Evolutionary conservation across 176 grass and related monocot species (phyloP).

Genomic region (Puya raimondii): DNA sequence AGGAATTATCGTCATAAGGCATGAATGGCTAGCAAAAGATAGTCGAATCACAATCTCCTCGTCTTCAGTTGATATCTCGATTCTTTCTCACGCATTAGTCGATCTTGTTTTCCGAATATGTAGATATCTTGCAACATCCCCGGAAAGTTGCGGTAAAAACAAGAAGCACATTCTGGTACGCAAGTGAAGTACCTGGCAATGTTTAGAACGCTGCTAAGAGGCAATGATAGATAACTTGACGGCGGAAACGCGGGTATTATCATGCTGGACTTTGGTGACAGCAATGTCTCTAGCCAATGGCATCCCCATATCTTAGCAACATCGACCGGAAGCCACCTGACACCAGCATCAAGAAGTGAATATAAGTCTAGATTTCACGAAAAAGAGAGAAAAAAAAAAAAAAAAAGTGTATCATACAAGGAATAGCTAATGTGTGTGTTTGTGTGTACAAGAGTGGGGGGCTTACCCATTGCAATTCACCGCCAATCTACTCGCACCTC

Average conservation of each 20-base stretch:
- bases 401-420: neutral
- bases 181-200: constrained; percentile 48
- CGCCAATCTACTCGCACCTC: constrained; percentile 47
- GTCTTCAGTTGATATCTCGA: no score
- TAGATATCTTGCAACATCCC: neutral
- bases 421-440: neutral
- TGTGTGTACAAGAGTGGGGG: neutral
- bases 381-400: neutral
- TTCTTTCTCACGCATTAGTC: no score
- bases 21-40: no score
- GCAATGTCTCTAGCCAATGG: constrained; percentile 59
- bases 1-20: neutral
- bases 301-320: constrained; percentile 55
- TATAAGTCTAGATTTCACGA: neutral
- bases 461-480: constrained; percentile 66
- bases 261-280: constrained; percentile 46
- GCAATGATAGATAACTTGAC: constrained; percentile 51
- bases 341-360: constrained; percentile 10
- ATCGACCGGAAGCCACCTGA: constrained; percentile 79
- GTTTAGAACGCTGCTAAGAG: constrained; percentile 43
- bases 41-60: no score
- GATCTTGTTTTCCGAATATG: no score
- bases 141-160: neutral
- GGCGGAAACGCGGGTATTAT: constrained; percentile 57
- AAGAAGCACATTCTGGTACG: neutral